These are phyloP conservation scores for Cicer judaicum DNA, from an alignment of 306 rosid genomes.

Conservation along the genomic window DNA sequence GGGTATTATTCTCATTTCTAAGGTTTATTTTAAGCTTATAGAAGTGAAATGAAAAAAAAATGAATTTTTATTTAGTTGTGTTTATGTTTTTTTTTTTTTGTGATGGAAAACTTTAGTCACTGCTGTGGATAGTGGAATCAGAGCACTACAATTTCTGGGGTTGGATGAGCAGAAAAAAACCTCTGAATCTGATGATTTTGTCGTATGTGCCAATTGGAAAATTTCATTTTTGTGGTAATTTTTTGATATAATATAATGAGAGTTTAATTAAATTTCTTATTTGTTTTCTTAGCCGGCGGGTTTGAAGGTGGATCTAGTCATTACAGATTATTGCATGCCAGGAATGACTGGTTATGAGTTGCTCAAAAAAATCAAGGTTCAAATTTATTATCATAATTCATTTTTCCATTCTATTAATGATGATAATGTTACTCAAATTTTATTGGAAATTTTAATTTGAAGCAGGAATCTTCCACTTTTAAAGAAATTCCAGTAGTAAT, in stretches of 20 bases:
- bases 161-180: slow-evolving; percentile 64
- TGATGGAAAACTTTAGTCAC: slow-evolving; percentile 65
- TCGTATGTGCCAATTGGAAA: slow-evolving; percentile 49
- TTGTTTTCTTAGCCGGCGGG: slow-evolving; percentile 45
- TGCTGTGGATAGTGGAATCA: slow-evolving; percentile 89
- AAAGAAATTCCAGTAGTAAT: slow-evolving; percentile 89
- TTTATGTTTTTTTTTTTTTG: background rate
- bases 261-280: slow-evolving; percentile 31
- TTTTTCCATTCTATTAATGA: background rate
- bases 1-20: background rate
- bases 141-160: slow-evolving; percentile 89
- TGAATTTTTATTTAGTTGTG: background rate
- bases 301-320: slow-evolving; percentile 93
- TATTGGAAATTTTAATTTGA: background rate
- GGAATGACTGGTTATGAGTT: slow-evolving; percentile 96
- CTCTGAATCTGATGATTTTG: slow-evolving; percentile 63
- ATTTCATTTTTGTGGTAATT: background rate
- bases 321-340: slow-evolving; percentile 98
- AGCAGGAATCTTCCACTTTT: slow-evolving; percentile 79
- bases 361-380: slow-evolving; percentile 87
- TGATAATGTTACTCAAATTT: slow-evolving; percentile 3
- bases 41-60: background rate
- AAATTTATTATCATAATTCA: background rate
- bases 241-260: background rate
- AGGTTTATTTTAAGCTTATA: too few relatives aligned